Percentiles rank a stretch among this genome's conserved stretches.
These are phyloP conservation scores for Ricinus communis DNA, from an alignment of 345 rosid species.

Conservation along the genomic window DNA sequence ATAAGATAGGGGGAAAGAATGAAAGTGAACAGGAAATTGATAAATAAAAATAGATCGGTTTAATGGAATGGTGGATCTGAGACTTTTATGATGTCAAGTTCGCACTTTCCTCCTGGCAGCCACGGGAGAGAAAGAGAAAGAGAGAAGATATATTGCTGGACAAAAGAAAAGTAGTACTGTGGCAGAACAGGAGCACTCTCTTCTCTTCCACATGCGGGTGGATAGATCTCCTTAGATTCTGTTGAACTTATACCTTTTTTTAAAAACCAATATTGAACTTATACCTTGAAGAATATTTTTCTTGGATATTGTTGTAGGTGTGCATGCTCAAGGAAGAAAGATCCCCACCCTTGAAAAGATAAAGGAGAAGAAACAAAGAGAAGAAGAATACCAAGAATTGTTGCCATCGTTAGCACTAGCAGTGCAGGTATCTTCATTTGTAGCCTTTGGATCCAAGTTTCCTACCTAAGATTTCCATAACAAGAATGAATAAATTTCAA, in stretches of 20 bases:
- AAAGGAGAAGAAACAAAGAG: neutral
- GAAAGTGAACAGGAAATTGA: neutral
- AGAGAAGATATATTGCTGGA: neutral
- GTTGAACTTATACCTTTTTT: constrained; percentile 13
- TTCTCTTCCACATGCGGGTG: constrained; percentile 21
- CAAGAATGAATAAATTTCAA: constrained; percentile 2
- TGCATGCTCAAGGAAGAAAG: constrained; percentile 2
- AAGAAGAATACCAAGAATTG: constrained; percentile 27
- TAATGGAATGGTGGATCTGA: constrained; percentile 26
- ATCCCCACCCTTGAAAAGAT: neutral
- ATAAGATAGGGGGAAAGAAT: neutral
- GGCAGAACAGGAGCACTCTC: constrained; percentile 17
- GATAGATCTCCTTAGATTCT: constrained; percentile 30
- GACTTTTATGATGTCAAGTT: constrained; percentile 20
- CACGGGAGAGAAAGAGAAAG: constrained; percentile 9
- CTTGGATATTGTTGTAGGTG: constrained; percentile 1
- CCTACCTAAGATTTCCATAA: constrained; percentile 38
- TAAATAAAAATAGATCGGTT: neutral
- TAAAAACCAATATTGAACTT: too few relatives aligned
- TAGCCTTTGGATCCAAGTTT: constrained; percentile 48
- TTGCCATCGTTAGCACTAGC: constrained; percentile 41
- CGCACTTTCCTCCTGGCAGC: constrained; percentile 13
- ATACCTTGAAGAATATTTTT: neutral
- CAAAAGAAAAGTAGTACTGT: constrained; percentile 4
- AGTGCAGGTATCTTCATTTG: constrained; percentile 40